Conservation (phyloP, 345 rosid species). For the Citrus inodora region DNA sequence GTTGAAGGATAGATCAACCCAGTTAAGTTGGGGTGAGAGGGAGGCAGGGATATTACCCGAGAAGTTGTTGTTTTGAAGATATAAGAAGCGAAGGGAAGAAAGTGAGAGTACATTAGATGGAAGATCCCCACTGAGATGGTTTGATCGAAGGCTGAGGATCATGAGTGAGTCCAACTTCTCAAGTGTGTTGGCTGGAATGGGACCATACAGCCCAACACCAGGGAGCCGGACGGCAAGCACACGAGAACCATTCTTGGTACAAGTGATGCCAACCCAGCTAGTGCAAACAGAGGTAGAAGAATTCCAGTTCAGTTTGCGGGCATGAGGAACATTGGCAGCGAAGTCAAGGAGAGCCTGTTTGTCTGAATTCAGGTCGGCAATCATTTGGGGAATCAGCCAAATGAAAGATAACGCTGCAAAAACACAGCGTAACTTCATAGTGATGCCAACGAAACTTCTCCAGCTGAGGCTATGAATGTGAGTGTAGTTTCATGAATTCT, state of each 20-base stretch:
- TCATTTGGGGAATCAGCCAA: slow-evolving; percentile 24
- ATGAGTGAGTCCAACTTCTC: slow-evolving; percentile 68
- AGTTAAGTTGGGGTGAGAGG: slow-evolving; percentile 45
- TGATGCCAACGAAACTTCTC: slow-evolving; percentile 1
- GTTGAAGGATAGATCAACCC: slow-evolving; percentile 79
- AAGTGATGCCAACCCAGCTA: slow-evolving; percentile 80
- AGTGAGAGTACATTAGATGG: slow-evolving; percentile 72
- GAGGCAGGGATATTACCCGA: slow-evolving; percentile 66
- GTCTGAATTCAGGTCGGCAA: slow-evolving; percentile 59
- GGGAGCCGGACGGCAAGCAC: slow-evolving; percentile 78
- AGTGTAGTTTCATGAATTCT: slow-evolving; percentile 7
- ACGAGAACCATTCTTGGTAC: slow-evolving; percentile 44
- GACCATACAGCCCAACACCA: slow-evolving; percentile 73
- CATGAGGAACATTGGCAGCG: slow-evolving; percentile 63
- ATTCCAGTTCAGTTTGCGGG: slow-evolving; percentile 81
- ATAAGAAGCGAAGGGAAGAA: slow-evolving; percentile 61
- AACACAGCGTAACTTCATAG: slow-evolving; percentile 37
- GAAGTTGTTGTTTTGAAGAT: slow-evolving; percentile 78
- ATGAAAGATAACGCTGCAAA: slow-evolving; percentile 34
- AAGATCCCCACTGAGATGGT: slow-evolving; percentile 57
- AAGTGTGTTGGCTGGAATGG: slow-evolving; percentile 72
- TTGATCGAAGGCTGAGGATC: slow-evolving; percentile 76
- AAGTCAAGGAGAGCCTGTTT: slow-evolving; percentile 75
- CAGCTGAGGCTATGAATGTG: background rate
- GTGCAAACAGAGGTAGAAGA: slow-evolving; percentile 42